These are phyloP conservation scores for Selaginella moellendorffii DNA, from an alignment of 75 land plant genomes.

Conservation along the genomic window DNA sequence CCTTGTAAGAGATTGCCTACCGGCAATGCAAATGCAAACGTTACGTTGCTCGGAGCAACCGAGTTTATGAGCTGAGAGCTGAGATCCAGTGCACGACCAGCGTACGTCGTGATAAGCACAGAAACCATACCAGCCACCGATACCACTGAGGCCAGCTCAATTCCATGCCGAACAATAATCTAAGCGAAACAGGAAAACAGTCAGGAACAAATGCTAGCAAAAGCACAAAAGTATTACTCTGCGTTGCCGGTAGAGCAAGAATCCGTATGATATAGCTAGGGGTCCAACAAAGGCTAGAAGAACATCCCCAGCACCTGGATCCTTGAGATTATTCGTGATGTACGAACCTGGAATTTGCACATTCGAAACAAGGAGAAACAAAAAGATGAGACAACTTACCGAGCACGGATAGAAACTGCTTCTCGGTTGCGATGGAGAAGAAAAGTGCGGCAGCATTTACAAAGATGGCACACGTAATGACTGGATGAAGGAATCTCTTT, in stretches of 20 bases:
- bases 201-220: no score
- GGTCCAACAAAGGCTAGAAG: conserved; percentile 15
- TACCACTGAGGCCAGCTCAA: conserved; percentile 12
- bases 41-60: conserved; percentile 8
- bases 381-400: conserved; percentile 1
- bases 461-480: conserved; percentile 10
- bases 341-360: conserved; percentile 10
- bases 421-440: conserved; percentile 1
- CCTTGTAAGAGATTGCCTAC: conserved; percentile 7
- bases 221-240: neutral
- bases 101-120: conserved; percentile 5
- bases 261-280: conserved; percentile 11
- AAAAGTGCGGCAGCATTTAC: conserved; percentile 10
- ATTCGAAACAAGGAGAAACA: neutral
- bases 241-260: conserved; percentile 13
- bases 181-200: no score
- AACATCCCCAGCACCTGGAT: conserved; percentile 14
- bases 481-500: conserved; percentile 12
- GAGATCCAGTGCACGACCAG: conserved; percentile 11
- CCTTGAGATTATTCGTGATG: conserved; percentile 11
- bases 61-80: conserved; percentile 5
- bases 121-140: conserved; percentile 11
- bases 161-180: conserved; percentile 10
- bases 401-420: conserved; percentile 9
- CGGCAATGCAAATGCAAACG: conserved; percentile 11